Base-by-base conservation (phyloP, 805 yeast species). In the Tetrapisispora pingtungensis region DNA sequence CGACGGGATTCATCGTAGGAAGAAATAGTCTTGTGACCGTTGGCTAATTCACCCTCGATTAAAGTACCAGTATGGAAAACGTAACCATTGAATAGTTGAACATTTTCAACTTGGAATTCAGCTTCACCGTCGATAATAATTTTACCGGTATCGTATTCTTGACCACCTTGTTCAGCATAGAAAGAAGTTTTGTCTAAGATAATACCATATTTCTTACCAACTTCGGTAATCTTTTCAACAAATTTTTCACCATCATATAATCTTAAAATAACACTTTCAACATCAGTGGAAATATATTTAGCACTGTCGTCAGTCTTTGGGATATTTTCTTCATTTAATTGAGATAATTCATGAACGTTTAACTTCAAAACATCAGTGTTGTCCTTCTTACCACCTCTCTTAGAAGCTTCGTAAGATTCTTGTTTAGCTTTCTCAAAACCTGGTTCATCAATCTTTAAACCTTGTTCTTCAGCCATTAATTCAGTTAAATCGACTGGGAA, bases 141-240 rank as follows among this genome's bases (percentile, higher is more conserved):
- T 65, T 78, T 83, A 68, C 99, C 99, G 36, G 94, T 84, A 64
- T 93, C 99, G 60, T 75, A 83, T 67, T 88, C 97, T 73, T 93
- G 99, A 61, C 99, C 99, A 78, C 99, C 99, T 68, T 86, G 94
- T 71, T 93, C 99, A 41, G 98, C 97, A 61, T 93, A 93, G 68
- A 93, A 87, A 64, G 94, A 93, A 22, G 97, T 86, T 65, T 78
- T 83, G 63, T 93, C 94, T 47, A 93, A 72, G 41, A 93, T 64
- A 43, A 93, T 67, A 64, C 99, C 99, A 53, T 74, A 68, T 62
- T 84, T 87, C 52, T 68, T 67, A 35, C 70, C 69, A 24, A 59
- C 51, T 48, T 69, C 72, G 33, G 70, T 57, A 39, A 70, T 71
- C 48, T 68, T 69, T 37, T 73, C 68, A 41, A 77, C 78, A 54